Base-by-base conservation (phyloP, 176 grass and related monocot genomes). In the Oryza rufipogon region DNA sequence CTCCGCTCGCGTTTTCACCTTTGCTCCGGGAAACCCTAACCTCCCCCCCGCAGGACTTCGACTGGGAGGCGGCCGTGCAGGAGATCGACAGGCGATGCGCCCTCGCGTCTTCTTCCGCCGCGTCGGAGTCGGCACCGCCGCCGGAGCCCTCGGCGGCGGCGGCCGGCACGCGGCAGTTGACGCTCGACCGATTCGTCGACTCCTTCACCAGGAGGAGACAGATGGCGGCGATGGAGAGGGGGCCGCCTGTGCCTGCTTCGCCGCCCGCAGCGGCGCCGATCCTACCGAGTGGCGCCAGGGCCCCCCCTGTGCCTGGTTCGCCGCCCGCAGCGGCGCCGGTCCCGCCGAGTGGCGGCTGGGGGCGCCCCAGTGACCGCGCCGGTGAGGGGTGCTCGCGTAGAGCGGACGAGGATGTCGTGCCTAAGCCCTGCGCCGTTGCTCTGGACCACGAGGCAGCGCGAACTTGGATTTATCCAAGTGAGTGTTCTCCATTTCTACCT, bases 391-490 rank as follows among this genome's bases (percentile, higher is more conserved):
- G 65, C 78, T 64, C 76, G 34, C 8, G 79, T 45, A 49, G 34
- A 58, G 83, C 58, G 23, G 36, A 33, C 11, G 19, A 73, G 74
- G 74, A 76, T 9, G 0, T 11, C 26, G 54, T 20, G 20, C 67
- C 48, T 74, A 81, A 19, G 15, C 19, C 44, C 76, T 84, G 81
- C 11, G 75, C 70, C 0, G 86, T 93, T 19, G 41, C 71, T 23
- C 83, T 98, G 32, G 93, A 98, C 51, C 85, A 44, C 3, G 96
- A 95, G 81, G 89, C 91, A 0, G 93, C 87, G 5, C 89, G 92
- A 75, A 98, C 89, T 1, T 98, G 93, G 96, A 90, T 93, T 71
- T 98, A 98, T 89, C 96, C 96, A 41, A 87, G 96, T 98, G 75
- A 80, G 81, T 23, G 64, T 47, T 9, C 14, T 46, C 11, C 34